Conservation (phyloP, 768 basidiomycete species). For the Russula compacta region DNA sequence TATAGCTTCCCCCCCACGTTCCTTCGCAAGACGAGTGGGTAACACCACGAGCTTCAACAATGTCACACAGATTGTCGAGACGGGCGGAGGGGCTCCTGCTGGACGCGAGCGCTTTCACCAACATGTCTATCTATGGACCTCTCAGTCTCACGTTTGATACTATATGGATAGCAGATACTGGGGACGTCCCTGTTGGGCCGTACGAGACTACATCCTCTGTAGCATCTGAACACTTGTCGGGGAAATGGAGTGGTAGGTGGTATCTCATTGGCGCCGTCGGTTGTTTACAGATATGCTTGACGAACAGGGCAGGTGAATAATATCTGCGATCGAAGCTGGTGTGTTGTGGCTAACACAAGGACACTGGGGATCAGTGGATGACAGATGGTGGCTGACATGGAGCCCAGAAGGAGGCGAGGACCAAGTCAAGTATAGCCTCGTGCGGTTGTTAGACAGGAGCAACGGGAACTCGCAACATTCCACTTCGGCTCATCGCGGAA, state of each 20-base stretch:
- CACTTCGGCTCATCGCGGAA: neutral
- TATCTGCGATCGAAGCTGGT: neutral
- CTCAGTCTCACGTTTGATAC: slow-evolving; percentile 4
- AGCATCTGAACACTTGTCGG: slow-evolving; percentile 3
- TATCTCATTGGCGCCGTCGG: neutral
- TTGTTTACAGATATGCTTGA: neutral
- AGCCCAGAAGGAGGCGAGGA: slow-evolving; percentile 3
- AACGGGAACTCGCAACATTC: neutral
- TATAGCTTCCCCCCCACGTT: neutral
- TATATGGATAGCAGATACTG: slow-evolving; percentile 1
- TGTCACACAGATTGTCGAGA: slow-evolving; percentile 5
- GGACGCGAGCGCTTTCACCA: slow-evolving; percentile 2
- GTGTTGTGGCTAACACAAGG: neutral
- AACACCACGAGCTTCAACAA: slow-evolving; percentile 1
- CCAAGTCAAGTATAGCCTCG: neutral
- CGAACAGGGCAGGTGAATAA: slow-evolving; percentile 1
- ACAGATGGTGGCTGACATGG: slow-evolving; percentile 8
- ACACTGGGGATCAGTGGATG: neutral
- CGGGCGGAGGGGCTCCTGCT: slow-evolving; percentile 6
- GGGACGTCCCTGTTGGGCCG: slow-evolving; percentile 3
- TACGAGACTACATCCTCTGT: neutral
- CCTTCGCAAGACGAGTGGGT: too few species aligned
- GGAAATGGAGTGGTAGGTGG: slow-evolving; percentile 10
- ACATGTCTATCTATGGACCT: neutral
- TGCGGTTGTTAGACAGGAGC: slow-evolving; percentile 3